phyloP scores from a whole-genome alignment of 306 rosid species.

The Ziziphus jujuba region DNA sequence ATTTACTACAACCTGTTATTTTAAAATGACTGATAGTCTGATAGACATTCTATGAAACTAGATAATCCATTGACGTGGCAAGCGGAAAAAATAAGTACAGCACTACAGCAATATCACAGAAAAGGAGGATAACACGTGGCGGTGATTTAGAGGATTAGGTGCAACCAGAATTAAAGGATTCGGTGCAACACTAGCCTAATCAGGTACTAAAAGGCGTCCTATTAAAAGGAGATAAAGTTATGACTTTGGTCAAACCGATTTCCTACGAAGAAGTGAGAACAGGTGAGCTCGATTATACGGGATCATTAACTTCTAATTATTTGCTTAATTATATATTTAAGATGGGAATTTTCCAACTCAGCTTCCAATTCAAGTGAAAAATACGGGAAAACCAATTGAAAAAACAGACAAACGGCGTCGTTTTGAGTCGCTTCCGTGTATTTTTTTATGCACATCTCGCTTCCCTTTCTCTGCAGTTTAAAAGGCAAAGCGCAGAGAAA shows the following conservation, averaged over 20 bases:
- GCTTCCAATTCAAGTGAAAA: constrained; percentile 20
- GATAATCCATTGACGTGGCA: neutral
- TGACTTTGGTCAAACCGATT: too few relatives aligned
- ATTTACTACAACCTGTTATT: neutral
- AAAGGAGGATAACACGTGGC: neutral
- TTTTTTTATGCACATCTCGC: neutral
- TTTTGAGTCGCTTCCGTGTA: neutral
- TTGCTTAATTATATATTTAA: too few relatives aligned
- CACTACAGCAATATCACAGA: too few relatives aligned
- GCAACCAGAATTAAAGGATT: neutral
- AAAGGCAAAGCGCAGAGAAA: constrained; percentile 8
- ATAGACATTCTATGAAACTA: neutral
- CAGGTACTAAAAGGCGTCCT: too few relatives aligned
- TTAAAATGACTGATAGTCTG: neutral
- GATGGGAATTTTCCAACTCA: neutral
- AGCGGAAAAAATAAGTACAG: too few relatives aligned
- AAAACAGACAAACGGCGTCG: neutral
- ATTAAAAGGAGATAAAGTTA: too few relatives aligned
- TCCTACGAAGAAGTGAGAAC: neutral
- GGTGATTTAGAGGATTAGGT: neutral
- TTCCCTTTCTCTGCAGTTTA: constrained; percentile 16
- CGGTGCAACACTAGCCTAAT: too few relatives aligned
- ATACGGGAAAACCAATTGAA: constrained; percentile 10
- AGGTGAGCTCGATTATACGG: neutral
- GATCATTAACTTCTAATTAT: constrained; percentile 5